phyloP scores from a whole-genome alignment of 2,329 filamentous ascomycete species.

The Fusarium nelsonii region DNA sequence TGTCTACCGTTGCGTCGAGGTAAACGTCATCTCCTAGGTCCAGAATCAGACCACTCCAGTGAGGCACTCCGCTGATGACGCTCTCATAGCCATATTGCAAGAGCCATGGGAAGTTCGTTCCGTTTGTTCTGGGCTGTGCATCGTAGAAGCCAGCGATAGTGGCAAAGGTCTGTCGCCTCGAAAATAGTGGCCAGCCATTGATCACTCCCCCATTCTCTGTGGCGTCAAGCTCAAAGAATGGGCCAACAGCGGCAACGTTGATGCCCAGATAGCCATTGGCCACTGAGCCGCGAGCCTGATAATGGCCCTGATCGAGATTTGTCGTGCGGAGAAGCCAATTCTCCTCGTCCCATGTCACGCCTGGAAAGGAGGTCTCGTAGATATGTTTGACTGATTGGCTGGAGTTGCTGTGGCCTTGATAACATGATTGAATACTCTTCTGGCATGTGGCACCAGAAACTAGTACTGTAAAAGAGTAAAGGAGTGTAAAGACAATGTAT shows the following conservation, averaged over 20 bases:
- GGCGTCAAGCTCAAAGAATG: background rate
- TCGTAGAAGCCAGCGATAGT: slow-evolving; percentile 3
- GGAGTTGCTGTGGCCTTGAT: background rate
- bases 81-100: slow-evolving; percentile 15
- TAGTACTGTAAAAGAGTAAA: background rate
- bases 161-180: background rate
- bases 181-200: slow-evolving; percentile 17
- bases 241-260: slow-evolving; percentile 1
- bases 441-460: background rate
- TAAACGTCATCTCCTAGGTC: background rate
- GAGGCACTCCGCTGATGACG: background rate
- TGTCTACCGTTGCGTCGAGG: slow-evolving; percentile 11
- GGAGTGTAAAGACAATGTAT: background rate
- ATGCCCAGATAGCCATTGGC: slow-evolving; percentile 17
- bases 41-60: background rate
- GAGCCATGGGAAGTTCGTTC: slow-evolving; percentile 11
- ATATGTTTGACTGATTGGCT: background rate
- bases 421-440: background rate
- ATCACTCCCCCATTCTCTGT: background rate
- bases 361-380: background rate
- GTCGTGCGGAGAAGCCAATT: slow-evolving; percentile 14
- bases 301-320: background rate
- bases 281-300: slow-evolving; percentile 6
- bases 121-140: background rate
- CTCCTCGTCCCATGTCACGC: slow-evolving; percentile 5